Evolutionary conservation across 345 rosid genomes (phyloP).

Genomic region (Syzygium aromaticum): DNA sequence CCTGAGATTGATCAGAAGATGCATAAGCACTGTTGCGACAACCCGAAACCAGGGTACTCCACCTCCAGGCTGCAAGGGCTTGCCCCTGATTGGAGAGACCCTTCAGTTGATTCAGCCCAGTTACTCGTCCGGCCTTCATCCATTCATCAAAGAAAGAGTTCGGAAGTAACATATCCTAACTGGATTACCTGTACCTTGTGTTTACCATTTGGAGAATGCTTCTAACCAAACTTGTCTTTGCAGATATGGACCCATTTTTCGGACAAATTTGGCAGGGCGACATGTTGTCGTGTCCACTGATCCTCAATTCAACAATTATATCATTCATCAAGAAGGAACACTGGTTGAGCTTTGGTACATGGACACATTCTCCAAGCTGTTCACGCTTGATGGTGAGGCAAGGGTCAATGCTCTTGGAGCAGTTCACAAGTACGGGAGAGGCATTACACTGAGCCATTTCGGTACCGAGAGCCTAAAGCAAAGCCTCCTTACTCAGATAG

Average conservation of each 20-base stretch:
- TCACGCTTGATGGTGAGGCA: background rate
- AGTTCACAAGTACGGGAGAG: background rate
- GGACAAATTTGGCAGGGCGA: background rate
- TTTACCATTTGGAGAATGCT: background rate
- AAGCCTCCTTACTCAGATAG: background rate
- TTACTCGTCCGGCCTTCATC: background rate
- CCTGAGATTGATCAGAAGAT: background rate
- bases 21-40: background rate
- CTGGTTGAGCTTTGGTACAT: background rate
- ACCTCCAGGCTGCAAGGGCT: background rate
- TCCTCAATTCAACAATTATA: background rate
- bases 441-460: background rate
- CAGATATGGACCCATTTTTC: background rate
- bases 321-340: background rate
- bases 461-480: background rate
- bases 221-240: background rate
- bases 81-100: background rate
- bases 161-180: background rate
- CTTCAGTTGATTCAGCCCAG: background rate
- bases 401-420: background rate
- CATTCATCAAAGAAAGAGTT: background rate
- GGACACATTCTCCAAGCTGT: background rate
- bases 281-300: background rate
- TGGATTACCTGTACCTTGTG: background rate
- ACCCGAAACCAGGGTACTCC: background rate